Evolutionary conservation across 305 asterid genomes (phyloP), one percentile per base, ranked within the genome.

Genomic region (Solanum hybrid): DNA sequence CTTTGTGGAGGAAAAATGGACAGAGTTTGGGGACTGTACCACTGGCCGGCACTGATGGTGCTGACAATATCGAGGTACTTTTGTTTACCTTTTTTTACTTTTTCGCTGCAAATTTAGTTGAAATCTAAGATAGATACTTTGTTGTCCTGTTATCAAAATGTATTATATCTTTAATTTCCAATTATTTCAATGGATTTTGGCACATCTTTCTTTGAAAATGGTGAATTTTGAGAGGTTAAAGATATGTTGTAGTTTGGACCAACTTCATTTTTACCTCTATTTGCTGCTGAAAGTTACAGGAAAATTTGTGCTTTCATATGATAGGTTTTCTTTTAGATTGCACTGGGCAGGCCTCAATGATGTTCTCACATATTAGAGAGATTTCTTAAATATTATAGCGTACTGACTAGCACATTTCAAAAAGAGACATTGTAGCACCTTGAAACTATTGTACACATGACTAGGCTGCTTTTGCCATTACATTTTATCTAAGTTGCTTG

Each of bases 21-120:
- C 98, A 95, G 91, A 93, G 94, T 88, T 92, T 96, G 95, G 98
- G 98, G 97, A 93, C 95, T 90, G 92, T 96, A 93, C 95, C 99
- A n/a, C 45, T 78, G 76, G 94, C 95, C 56, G 94, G 95, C 86
- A 91, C 89, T 87, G 95, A 95, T 85, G 90, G 93, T 89, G 97
- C 94, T 22, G 99, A 96, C 88, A 92, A 90, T 90, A 94, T 92
- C 84, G 99, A 98, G 98, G 99, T 96, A 93, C 91, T 91, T 92
- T 90, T 91, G 17, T 66, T 24, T 84, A 66, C 56, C 79, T 56
- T 36, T 51, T 26, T 51, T 27, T 17, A 79, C 24, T 78, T 26
- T 32, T 32, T 88, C 29, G 60, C 10, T 10, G 31, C 64, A 38
- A 11, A 78, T 36, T 34, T 36, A 19, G 31, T 27, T 42, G 64